Percentiles rank a stretch among this genome's conserved stretches.
Evolutionary conservation across 2,329 filamentous ascomycete genomes (phyloP).

Genomic region (Amauroascus verrucosus): DNA sequence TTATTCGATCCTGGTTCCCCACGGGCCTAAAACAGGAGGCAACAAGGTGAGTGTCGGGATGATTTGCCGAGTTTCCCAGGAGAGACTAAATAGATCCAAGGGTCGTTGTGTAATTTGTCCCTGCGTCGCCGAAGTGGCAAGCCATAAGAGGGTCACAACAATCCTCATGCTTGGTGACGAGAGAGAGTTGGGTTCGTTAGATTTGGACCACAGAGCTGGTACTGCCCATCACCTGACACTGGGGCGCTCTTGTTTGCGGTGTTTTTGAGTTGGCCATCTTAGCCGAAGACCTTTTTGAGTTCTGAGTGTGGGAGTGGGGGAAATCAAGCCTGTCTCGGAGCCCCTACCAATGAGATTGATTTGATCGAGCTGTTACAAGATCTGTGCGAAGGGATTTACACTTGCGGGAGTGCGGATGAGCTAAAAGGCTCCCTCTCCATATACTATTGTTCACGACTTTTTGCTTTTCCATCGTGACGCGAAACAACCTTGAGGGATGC

Average conservation of each 20-base stretch:
- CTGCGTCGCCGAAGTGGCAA: too few species aligned
- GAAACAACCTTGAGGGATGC: neutral
- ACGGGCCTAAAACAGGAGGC: too few species aligned
- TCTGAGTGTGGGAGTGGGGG: constrained; percentile 7
- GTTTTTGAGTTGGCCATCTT: neutral
- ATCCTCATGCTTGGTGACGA: too few species aligned
- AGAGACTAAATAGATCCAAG: too few species aligned
- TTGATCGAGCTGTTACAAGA: neutral
- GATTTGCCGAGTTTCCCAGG: too few species aligned
- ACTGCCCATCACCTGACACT: neutral
- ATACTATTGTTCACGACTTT: neutral
- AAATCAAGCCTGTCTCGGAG: constrained; percentile 7
- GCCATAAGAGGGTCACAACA: too few species aligned
- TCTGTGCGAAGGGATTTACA: constrained; percentile 11
- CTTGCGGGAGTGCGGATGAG: constrained; percentile 9
- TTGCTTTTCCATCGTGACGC: neutral
- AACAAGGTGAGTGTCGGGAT: too few species aligned
- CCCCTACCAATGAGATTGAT: constrained; percentile 7
- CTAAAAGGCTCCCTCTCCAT: neutral
- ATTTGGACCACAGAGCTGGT: neutral
- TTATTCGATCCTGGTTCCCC: too few species aligned
- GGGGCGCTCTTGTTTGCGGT: neutral
- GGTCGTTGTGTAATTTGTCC: too few species aligned
- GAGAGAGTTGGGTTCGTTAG: neutral
- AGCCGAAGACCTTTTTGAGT: constrained; percentile 8